Evolutionary conservation across 108 stramenopile genomes (phyloP).

Genomic region (Cyclotella sp.): DNA sequence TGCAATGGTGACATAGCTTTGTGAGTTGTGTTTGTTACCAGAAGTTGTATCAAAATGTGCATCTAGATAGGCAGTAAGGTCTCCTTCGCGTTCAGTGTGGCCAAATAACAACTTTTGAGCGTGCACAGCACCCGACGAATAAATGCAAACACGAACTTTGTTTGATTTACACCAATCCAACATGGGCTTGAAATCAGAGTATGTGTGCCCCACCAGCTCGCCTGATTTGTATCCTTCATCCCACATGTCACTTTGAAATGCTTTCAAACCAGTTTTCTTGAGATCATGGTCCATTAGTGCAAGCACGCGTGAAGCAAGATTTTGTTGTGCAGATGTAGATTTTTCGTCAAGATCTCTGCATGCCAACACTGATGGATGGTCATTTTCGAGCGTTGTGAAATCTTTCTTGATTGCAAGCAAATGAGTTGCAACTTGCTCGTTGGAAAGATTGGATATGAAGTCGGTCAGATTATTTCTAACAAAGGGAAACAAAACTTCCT

Average conservation of each 20-base stretch:
- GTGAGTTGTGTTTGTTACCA: conserved; percentile 76
- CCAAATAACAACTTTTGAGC: conserved; percentile 91
- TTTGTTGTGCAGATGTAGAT: not conserved
- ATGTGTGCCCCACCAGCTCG: conserved; percentile 82
- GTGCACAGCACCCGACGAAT: conserved; percentile 84
- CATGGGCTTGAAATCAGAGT: conserved; percentile 78
- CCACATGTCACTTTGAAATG: conserved; percentile 93
- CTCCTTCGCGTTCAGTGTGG: conserved; percentile 69
- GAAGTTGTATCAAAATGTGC: conserved; percentile 92
- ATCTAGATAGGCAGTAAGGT: conserved; percentile 69
- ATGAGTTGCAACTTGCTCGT: conserved; percentile 10
- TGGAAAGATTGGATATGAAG: conserved; percentile 26
- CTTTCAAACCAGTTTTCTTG: conserved; percentile 80
- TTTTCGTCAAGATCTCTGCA: conserved; percentile 1
- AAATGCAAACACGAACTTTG: conserved; percentile 79
- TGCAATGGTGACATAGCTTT: conserved; percentile 81
- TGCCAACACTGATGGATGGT: conserved; percentile 39
- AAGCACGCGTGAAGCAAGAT: conserved; percentile 38
- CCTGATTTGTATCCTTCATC: conserved; percentile 74
- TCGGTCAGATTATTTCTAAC: conserved; percentile 60
- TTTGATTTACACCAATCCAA: conserved; percentile 70
- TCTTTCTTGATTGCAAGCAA: conserved; percentile 44
- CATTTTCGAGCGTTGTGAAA: conserved; percentile 13
- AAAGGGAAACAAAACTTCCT: conserved; percentile 82
- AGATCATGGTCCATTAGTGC: conserved; percentile 76